A percentile compares a stretch with the other conserved stretches of the same genome.
phyloP scores from a whole-genome alignment of 1,284 basidiomycete genomes.

The Rhodotorula glutinis region DNA sequence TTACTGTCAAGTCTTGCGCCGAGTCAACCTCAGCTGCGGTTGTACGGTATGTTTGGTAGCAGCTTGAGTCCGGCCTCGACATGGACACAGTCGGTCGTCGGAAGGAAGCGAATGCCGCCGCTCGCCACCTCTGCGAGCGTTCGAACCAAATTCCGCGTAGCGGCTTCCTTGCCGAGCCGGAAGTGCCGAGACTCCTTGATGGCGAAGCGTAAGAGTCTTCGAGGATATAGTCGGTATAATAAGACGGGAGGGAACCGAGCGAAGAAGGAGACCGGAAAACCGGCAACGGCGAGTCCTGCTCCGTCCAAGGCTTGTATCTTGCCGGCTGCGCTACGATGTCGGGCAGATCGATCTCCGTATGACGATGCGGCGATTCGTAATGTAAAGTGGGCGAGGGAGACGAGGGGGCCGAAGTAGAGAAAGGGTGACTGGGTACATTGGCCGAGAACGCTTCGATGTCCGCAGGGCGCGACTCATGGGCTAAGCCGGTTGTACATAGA shows the following conservation, averaged over 20 bases:
- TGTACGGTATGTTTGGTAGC: too few relatives aligned
- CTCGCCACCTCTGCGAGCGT: not conserved
- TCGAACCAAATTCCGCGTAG: too few relatives aligned
- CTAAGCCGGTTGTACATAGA: too few relatives aligned
- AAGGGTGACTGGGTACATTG: not conserved
- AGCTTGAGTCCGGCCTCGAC: too few relatives aligned
- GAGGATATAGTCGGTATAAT: conserved; percentile 30
- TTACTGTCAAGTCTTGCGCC: too few relatives aligned
- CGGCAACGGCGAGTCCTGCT: not conserved
- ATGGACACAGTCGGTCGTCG: not conserved
- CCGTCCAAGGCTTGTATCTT: not conserved
- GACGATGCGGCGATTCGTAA: not conserved
- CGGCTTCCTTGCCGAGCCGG: too few relatives aligned
- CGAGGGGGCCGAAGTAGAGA: not conserved
- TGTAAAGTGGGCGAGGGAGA: too few relatives aligned
- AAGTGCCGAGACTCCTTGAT: too few relatives aligned
- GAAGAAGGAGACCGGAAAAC: not conserved
- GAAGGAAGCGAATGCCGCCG: not conserved
- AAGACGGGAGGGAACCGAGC: not conserved
- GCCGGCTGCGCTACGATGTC: not conserved
- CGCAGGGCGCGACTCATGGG: too few relatives aligned
- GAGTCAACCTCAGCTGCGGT: too few relatives aligned
- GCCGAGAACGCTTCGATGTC: too few relatives aligned
- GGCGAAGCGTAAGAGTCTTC: too few relatives aligned
- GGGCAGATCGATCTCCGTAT: not conserved